Evolutionary conservation across 1,284 basidiomycete genomes (phyloP).

Genomic region (Apiotrichum sp.): DNA sequence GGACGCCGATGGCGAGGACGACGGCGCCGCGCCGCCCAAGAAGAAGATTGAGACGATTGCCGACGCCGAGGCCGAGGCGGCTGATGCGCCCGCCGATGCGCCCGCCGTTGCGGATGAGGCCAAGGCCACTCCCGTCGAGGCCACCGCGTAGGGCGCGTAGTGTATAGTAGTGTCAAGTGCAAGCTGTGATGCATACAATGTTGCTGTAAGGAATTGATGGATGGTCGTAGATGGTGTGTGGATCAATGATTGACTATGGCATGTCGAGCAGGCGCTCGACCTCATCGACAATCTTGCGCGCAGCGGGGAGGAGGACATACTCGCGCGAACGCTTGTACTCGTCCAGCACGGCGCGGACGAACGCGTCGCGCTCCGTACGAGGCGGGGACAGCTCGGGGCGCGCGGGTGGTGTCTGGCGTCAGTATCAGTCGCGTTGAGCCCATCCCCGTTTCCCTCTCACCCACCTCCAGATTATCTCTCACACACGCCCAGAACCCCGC

Average conservation of each 20-base stretch:
- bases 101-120: too few species aligned
- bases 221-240: neutral
- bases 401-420: constrained; percentile 25
- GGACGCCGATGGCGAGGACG: constrained; percentile 1
- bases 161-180: neutral
- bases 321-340: constrained; percentile 25
- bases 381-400: constrained; percentile 19
- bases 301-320: constrained; percentile 23
- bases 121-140: neutral
- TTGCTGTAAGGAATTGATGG: neutral
- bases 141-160: neutral
- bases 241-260: neutral
- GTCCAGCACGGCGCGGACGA: constrained; percentile 22
- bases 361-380: constrained; percentile 14
- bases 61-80: neutral
- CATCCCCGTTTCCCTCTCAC: constrained; percentile 1
- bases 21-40: constrained; percentile 5
- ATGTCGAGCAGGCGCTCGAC: constrained; percentile 14
- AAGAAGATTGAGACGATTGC: neutral
- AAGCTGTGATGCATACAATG: neutral
- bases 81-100: too few species aligned
- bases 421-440: neutral
- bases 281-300: constrained; percentile 17
- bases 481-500: constrained; percentile 42
- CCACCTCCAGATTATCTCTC: constrained; percentile 30